A percentile compares a stretch with the other conserved stretches of the same genome.
These are phyloP conservation scores for Candida yuanshanica DNA, from an alignment of 805 yeast species.

Conservation along the genomic window DNA sequence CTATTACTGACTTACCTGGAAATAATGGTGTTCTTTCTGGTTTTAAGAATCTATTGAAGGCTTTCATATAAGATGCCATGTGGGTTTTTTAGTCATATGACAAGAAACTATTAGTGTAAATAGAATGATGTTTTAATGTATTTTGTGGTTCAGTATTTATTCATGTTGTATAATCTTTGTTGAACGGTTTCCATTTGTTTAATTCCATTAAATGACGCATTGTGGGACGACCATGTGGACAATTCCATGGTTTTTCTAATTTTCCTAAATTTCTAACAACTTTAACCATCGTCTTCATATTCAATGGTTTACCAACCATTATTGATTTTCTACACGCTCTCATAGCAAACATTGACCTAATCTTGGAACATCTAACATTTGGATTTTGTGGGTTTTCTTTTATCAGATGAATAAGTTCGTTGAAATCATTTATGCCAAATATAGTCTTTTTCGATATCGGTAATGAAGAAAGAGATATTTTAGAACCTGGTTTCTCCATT, in stretches of 20 bases:
- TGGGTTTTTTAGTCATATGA: neutral
- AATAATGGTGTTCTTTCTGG: conserved; percentile 17
- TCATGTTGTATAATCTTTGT: conserved; percentile 34
- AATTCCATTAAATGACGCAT: conserved; percentile 81
- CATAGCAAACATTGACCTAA: conserved; percentile 84
- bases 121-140: neutral
- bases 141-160: neutral
- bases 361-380: conserved; percentile 64
- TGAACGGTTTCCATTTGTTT: conserved; percentile 38
- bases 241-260: conserved; percentile 87
- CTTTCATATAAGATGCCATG: conserved; percentile 8
- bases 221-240: conserved; percentile 97
- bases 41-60: conserved; percentile 19
- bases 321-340: conserved; percentile 91
- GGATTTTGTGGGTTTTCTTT: conserved; percentile 46
- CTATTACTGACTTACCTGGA: neutral
- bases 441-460: conserved; percentile 70
- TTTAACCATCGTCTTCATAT: conserved; percentile 50
- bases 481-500: conserved; percentile 47
- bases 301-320: conserved; percentile 83
- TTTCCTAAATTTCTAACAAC: conserved; percentile 64
- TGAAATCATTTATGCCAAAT: conserved; percentile 60
- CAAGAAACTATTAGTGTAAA: conserved; percentile 1
- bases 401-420: conserved; percentile 68
- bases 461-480: conserved; percentile 50